phyloP scores from a whole-genome alignment of 371 early-diverging fungal genomes.

The Lichtheimia ramosa region DNA sequence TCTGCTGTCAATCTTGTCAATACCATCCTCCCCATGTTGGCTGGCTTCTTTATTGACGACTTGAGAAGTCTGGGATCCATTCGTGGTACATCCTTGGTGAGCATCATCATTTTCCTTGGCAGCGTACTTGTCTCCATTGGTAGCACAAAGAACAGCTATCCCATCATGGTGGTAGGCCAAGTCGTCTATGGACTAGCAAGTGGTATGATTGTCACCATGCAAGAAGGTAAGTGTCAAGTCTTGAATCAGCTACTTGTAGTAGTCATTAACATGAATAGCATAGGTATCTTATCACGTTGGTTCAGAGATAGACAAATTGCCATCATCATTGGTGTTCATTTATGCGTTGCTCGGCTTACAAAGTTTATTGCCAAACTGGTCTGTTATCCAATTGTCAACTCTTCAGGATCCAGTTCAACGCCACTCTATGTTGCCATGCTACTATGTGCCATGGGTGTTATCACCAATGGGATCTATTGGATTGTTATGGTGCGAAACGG shows the following conservation, averaged over 20 bases:
- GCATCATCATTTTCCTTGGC: slow-evolving; percentile 32
- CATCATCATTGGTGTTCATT: slow-evolving; percentile 32
- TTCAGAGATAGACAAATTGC: slow-evolving; percentile 41
- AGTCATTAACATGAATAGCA: neutral
- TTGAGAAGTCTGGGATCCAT: slow-evolving; percentile 36
- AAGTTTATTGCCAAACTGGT: slow-evolving; percentile 44
- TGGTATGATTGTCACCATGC: slow-evolving; percentile 45
- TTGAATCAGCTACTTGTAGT: neutral
- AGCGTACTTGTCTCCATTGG: slow-evolving; percentile 37
- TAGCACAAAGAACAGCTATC: slow-evolving; percentile 23
- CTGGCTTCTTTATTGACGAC: slow-evolving; percentile 59
- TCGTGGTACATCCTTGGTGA: slow-evolving; percentile 34
- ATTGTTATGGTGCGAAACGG: slow-evolving; percentile 35
- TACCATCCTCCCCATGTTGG: slow-evolving; percentile 67
- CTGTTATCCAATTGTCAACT: slow-evolving; percentile 32
- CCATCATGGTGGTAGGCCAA: slow-evolving; percentile 45
- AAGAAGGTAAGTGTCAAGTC: slow-evolving; percentile 21
- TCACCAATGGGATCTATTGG: slow-evolving; percentile 34
- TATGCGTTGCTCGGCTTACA: slow-evolving; percentile 34
- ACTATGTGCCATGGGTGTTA: slow-evolving; percentile 30
- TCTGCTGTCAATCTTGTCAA: slow-evolving; percentile 72
- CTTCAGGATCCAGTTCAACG: slow-evolving; percentile 18
- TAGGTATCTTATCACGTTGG: slow-evolving; percentile 43
- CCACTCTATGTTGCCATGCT: slow-evolving; percentile 39
- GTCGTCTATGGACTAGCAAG: slow-evolving; percentile 44